Evolutionary conservation across 768 basidiomycete genomes (phyloP), one percentile per base, ranked within the genome.

Genomic region (Cystofilobasidium ferigula): DNA sequence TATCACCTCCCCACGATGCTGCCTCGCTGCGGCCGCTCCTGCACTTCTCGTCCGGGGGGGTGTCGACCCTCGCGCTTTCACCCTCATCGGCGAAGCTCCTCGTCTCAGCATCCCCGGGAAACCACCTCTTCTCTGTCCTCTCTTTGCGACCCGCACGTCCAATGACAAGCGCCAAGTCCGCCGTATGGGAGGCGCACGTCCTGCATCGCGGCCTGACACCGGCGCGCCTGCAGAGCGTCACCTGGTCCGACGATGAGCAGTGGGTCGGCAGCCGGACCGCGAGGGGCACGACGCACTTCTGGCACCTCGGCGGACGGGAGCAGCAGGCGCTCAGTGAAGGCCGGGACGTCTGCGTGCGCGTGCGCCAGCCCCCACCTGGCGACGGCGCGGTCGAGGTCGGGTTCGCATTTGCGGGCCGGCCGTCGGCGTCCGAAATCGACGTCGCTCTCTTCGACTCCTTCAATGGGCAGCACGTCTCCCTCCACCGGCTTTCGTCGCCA

Each of bases 131-230:
- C 30, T 54, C 51, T 4, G 30, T 54, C 8, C 28, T 54, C 9
- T 6, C 51, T 6, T 8, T 54, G 28, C 51, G 30, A 2, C 51
- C 51, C 6, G 1, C 4, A 3, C 28, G 28, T 8, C 28, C 28
- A 4, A 14, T 14, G 13, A 4, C 51, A 13, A 8, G 9, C 28
- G 14, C 26, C 9, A 8, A 54, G 30, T 2, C 51, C 2, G 26
- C 51, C 28, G 28, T 54, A 16, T 54, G 51, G 51, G 51, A 54
- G 51, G 32, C 51, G 51, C 51, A 54, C 51, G 51, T 54, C 26
- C 51, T 54, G 9, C 51, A 54, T 18, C 51, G 51, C 28, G 51
- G 51, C 5, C 51, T 54, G 20, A 54, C 51, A n/a, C 51, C 51
- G 28, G 51, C 51, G 2, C 26, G 30, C 7, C 51, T 54, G 7